Base-by-base conservation (phyloP, 768 basidiomycete species). In the Mycena kentingensis region DNA sequence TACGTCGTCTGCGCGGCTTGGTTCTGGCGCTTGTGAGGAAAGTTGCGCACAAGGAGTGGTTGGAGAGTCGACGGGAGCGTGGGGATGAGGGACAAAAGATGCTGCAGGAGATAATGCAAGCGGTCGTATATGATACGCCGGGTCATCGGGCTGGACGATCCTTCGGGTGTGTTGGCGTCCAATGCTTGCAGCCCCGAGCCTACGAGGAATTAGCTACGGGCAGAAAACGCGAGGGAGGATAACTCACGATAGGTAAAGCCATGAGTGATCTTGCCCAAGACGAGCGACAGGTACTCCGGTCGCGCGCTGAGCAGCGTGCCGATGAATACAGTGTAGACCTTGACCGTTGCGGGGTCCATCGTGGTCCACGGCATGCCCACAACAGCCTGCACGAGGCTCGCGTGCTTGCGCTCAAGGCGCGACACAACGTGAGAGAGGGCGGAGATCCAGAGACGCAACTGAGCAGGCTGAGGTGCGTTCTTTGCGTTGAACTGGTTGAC, bases 371-470 rank as follows among this genome's bases (percentile, higher is more conserved):
- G 92, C 64, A 98, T 78, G 55, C 78, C 79, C 36, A 98, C 77
- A 52, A 98, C 82, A 13, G 94, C 92, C 55, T 94, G 84, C 31
- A 98, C 87, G 26, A 99, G 82, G 0, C 83, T 66, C 15, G 84
- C 74, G 65, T 98, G 95, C 8, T 80, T 76, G 43, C 84, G 84
- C 60, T 93, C 94, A 27, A 99, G 77, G 35, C 91, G 82, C 22
- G 93, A 95, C 49, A 98, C 92, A 54, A 93, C 90, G 63, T 98
- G 92, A 1, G 92, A 89, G 24, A 99, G 78, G 0, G 93, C 91
- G 26, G 85, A 77, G 26, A 99, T 79, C 89, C 90, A 94, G 5
- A 85, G 72, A 11, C 88, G 83, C 39, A 95, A 70, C 58, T 91
- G 83, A 0, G 77, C 60, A 18, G 77, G 73, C 57, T 77, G 74